Evolutionary conservation across 2,329 filamentous ascomycete genomes (phyloP).

Genomic region (Leptographium procerum): DNA sequence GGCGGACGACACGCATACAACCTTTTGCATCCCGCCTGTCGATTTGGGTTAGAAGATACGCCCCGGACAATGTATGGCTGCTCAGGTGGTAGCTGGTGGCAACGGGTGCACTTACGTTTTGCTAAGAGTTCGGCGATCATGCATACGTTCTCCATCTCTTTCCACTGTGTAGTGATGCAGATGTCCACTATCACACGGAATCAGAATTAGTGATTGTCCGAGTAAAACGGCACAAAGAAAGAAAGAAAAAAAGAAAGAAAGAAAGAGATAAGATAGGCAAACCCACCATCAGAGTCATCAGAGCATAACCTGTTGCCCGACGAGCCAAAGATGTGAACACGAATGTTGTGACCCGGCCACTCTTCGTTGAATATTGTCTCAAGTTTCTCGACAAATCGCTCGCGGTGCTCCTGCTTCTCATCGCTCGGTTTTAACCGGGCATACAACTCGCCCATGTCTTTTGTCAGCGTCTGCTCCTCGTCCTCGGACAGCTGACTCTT

Average conservation of each 20-base stretch:
- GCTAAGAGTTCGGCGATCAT: slow-evolving; percentile 77
- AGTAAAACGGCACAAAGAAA: background rate
- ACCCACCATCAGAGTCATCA: slow-evolving; percentile 85
- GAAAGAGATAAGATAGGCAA: background rate
- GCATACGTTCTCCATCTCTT: slow-evolving; percentile 79
- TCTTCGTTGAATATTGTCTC: slow-evolving; percentile 79
- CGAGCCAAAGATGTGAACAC: slow-evolving; percentile 92
- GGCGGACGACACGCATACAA: slow-evolving; percentile 86
- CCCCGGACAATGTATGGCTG: background rate
- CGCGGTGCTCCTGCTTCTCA: slow-evolving; percentile 65
- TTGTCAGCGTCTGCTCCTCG: slow-evolving; percentile 64
- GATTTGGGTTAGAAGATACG: background rate
- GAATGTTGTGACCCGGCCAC: slow-evolving; percentile 85
- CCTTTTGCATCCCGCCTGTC: slow-evolving; percentile 87
- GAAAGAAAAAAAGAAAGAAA: background rate
- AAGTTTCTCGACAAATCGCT: slow-evolving; percentile 72
- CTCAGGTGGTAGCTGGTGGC: too few relatives aligned
- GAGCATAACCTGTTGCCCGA: slow-evolving; percentile 92
- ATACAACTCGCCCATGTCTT: slow-evolving; percentile 79
- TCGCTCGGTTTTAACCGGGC: slow-evolving; percentile 71
- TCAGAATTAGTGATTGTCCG: background rate
- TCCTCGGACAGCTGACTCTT: slow-evolving; percentile 59
- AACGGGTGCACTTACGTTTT: slow-evolving; percentile 55
- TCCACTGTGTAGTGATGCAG: slow-evolving; percentile 88
- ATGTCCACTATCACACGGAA: slow-evolving; percentile 64